Conservation (phyloP, 148 eudicot species). For the Fagopyrum esculentum region DNA sequence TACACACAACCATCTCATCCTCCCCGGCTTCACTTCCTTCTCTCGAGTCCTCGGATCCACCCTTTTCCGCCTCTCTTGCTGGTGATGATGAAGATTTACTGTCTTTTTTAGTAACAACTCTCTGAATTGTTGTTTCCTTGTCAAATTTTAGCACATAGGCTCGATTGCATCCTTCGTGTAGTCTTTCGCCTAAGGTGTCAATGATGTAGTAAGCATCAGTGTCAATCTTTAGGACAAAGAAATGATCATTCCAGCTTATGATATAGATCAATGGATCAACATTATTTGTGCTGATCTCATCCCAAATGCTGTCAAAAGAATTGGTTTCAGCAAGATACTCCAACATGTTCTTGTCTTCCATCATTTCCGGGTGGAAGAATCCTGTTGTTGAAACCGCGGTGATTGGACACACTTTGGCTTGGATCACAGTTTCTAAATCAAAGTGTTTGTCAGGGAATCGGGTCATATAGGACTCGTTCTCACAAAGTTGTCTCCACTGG, state of each 20-base stretch:
- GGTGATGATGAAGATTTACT: no score
- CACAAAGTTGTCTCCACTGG: conserved; percentile 59
- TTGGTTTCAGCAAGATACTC: conserved; percentile 48
- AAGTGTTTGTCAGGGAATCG: conserved; percentile 62
- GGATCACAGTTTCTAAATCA: conserved; percentile 55
- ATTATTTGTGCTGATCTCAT: conserved; percentile 29
- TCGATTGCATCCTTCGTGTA: conserved; percentile 36
- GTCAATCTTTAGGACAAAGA: conserved; percentile 47
- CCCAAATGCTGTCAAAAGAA: conserved; percentile 67
- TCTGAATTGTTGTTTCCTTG: conserved; percentile 28
- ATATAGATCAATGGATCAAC: conserved; percentile 29
- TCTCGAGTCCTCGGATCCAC: no score
- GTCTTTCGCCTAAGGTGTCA: conserved; percentile 46
- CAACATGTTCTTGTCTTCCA: conserved; percentile 32
- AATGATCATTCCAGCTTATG: conserved; percentile 21
- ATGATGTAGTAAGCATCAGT: conserved; percentile 36
- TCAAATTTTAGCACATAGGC: conserved; percentile 45
- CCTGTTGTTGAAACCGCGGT: conserved; percentile 45
- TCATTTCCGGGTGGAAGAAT: conserved; percentile 52
- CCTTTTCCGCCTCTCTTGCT: no score
- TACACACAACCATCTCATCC: conserved; percentile 24
- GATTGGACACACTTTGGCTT: conserved; percentile 43
- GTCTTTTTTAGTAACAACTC: conserved; percentile 17
- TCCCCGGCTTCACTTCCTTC: conserved; percentile 18
- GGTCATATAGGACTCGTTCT: conserved; percentile 29